A percentile compares a stretch with the other conserved stretches of the same genome.
Conservation (phyloP, 73 alveolate species). For the Durusdinium trenchii region DNA sequence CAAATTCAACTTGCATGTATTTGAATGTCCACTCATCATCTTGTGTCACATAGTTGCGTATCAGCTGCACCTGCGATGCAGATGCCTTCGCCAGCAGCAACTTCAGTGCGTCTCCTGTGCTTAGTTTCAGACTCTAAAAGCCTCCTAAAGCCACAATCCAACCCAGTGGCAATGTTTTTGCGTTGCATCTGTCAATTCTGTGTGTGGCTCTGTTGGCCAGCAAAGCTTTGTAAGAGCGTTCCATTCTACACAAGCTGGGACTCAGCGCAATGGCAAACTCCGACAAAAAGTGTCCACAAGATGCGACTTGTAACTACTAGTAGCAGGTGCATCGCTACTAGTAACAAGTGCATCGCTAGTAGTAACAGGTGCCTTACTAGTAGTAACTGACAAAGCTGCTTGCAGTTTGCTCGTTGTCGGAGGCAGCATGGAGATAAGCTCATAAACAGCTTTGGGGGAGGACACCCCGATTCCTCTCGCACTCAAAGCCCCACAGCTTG, state of each 20-base stretch:
- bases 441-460: background rate
- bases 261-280: too few species aligned
- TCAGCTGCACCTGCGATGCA: slow-evolving; percentile 21
- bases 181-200: background rate
- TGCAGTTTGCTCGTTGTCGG: background rate
- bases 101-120: slow-evolving; percentile 72
- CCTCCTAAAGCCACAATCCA: background rate
- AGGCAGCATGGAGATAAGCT: background rate
- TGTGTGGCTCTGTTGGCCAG: background rate
- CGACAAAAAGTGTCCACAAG: too few species aligned
- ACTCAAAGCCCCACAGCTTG: background rate
- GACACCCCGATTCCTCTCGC: background rate
- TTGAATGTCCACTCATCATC: background rate
- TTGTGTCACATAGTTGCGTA: background rate
- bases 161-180: background rate
- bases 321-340: too few species aligned
- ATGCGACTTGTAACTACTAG: too few species aligned
- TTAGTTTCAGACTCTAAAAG: background rate
- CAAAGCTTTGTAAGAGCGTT: background rate
- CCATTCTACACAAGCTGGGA: too few species aligned
- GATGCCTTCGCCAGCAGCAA: slow-evolving; percentile 35
- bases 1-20: too few species aligned
- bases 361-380: background rate
- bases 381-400: background rate
- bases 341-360: too few species aligned